Evolutionary conservation across 768 basidiomycete genomes (phyloP).

Genomic region (Amylocystis lapponica): DNA sequence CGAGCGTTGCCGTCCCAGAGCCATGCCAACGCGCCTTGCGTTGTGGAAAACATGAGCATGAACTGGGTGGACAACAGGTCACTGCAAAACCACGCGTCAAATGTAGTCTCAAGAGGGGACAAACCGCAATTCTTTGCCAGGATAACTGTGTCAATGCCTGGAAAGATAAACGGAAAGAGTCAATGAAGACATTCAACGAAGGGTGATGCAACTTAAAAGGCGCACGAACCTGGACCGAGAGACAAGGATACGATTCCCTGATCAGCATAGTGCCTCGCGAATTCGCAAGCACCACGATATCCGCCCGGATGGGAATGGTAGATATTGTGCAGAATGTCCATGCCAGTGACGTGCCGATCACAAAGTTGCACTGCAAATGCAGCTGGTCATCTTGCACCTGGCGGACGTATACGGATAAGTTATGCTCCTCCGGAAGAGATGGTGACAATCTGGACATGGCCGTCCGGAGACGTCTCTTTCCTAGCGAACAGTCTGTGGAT

Average conservation of each 20-base stretch:
- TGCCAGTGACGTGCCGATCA: too few relatives aligned
- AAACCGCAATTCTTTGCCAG: slow-evolving; percentile 9
- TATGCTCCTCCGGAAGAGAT: slow-evolving; percentile 36
- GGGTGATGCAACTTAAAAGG: too few relatives aligned
- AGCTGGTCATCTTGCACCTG: slow-evolving; percentile 13
- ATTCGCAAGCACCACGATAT: slow-evolving; percentile 37
- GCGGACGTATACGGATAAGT: slow-evolving; percentile 30
- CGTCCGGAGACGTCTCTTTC: slow-evolving; percentile 32
- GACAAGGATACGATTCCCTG: slow-evolving; percentile 39
- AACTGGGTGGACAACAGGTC: slow-evolving; percentile 17
- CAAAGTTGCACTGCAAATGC: slow-evolving; percentile 39
- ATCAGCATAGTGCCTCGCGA: slow-evolving; percentile 40
- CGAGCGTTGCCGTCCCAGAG: slow-evolving; percentile 26
- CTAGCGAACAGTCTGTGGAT: slow-evolving; percentile 40
- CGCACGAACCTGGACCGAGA: slow-evolving; percentile 40
- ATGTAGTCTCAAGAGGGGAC: slow-evolving; percentile 3
- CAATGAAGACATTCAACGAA: background rate
- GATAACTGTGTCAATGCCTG: slow-evolving; percentile 13
- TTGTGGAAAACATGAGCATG: too few relatives aligned
- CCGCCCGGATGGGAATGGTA: too few relatives aligned
- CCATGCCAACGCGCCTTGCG: slow-evolving; percentile 21
- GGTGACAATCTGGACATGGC: slow-evolving; percentile 42
- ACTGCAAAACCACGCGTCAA: slow-evolving; percentile 11
- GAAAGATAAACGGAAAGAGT: too few relatives aligned
- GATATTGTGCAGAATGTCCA: too few relatives aligned